Evolutionary conservation across 768 basidiomycete genomes (phyloP).

Genomic region (Collybia sordida): DNA sequence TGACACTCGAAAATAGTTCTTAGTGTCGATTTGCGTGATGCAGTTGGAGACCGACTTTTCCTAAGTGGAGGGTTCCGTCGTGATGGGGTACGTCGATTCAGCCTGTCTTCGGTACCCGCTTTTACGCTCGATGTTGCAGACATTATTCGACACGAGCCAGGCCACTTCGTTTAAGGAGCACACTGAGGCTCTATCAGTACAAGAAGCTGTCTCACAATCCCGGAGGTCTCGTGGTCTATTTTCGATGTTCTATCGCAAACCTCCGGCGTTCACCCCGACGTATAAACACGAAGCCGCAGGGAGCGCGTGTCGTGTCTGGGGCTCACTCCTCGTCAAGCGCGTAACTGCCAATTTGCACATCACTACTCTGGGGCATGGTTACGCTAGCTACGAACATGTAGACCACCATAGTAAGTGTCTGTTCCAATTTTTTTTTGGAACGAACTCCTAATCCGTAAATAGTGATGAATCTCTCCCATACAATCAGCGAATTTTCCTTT

Average conservation of each 20-base stretch:
- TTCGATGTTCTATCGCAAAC: conserved; percentile 46
- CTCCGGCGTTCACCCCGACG: conserved; percentile 63
- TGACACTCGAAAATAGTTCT: conserved; percentile 50
- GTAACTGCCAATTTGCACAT: conserved; percentile 83
- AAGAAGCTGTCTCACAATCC: conserved; percentile 70
- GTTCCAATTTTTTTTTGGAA: too few species aligned
- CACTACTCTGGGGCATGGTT: conserved; percentile 94
- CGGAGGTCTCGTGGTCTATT: conserved; percentile 75
- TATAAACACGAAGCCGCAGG: conserved; percentile 68
- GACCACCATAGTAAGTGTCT: conserved; percentile 72
- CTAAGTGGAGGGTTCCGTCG: conserved; percentile 76
- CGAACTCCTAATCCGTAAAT: not conserved
- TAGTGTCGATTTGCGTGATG: conserved; percentile 87
- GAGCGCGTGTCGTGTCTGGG: conserved; percentile 84
- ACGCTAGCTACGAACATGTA: conserved; percentile 82
- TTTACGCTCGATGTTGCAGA: conserved; percentile 35
- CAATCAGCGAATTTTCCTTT: conserved; percentile 96
- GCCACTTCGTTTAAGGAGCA: conserved; percentile 74
- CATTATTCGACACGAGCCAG: conserved; percentile 78
- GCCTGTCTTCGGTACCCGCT: not conserved
- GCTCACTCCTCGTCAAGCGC: conserved; percentile 80
- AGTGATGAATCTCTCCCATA: conserved; percentile 98
- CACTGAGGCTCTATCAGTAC: conserved; percentile 62
- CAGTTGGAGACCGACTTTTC: conserved; percentile 88
- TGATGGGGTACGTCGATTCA: conserved; percentile 65